Evolutionary conservation across 176 grass and related monocot genomes (phyloP).

Genomic region (Triticum aestivum): DNA sequence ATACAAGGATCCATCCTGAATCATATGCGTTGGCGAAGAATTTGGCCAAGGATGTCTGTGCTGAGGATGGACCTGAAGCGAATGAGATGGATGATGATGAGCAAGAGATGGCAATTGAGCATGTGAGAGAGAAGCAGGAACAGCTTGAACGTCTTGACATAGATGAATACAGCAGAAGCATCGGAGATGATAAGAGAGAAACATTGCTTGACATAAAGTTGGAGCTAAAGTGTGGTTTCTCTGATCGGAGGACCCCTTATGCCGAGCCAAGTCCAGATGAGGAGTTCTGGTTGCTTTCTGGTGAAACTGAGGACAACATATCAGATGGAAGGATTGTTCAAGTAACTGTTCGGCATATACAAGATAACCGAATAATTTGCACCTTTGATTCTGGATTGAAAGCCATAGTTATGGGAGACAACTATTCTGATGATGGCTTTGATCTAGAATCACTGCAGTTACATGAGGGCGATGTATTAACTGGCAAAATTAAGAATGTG

Average conservation of each 20-base stretch:
- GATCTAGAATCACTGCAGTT: slow-evolving; percentile 58
- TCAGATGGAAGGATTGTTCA: slow-evolving; percentile 96
- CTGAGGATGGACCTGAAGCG: slow-evolving; percentile 47
- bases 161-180: slow-evolving; percentile 64
- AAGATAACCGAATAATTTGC: slow-evolving; percentile 82
- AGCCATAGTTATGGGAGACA: slow-evolving; percentile 76
- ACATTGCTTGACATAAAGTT: slow-evolving; percentile 54
- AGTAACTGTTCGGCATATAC: slow-evolving; percentile 77
- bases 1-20: slow-evolving; percentile 98
- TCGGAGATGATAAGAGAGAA: slow-evolving; percentile 63
- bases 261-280: slow-evolving; percentile 75
- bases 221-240: slow-evolving; percentile 65
- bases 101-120: slow-evolving; percentile 84
- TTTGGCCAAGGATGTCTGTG: slow-evolving; percentile 81
- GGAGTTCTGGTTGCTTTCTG: slow-evolving; percentile 94
- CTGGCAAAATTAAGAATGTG: slow-evolving; percentile 78
- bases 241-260: slow-evolving; percentile 62
- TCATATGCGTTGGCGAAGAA: slow-evolving; percentile 86
- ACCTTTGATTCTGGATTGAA: slow-evolving; percentile 95
- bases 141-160: slow-evolving; percentile 42
- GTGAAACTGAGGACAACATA: slow-evolving; percentile 93
- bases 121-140: slow-evolving; percentile 49
- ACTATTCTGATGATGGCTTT: slow-evolving; percentile 74
- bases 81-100: slow-evolving; percentile 86
- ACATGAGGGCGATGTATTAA: slow-evolving; percentile 88